These are phyloP conservation scores for Apiotrichum montevideense DNA, from an alignment of 1,284 basidiomycete species.

Conservation along the genomic window DNA sequence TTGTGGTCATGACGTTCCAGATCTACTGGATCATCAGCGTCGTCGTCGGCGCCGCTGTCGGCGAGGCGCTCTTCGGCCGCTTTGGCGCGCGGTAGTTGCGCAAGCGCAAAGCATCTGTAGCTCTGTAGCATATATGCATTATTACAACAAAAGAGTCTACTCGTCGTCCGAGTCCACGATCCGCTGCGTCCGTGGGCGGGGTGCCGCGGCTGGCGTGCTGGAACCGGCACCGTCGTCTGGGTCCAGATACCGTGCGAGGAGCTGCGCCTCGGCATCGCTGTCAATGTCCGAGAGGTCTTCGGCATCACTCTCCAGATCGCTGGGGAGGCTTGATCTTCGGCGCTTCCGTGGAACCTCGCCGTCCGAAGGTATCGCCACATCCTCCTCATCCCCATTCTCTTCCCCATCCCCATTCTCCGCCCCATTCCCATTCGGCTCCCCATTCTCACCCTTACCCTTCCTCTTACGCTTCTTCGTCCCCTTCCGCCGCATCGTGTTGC, in stretches of 20 bases:
- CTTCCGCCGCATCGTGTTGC: slow-evolving; percentile 21
- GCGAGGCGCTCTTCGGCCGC: slow-evolving; percentile 40
- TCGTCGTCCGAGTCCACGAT: slow-evolving; percentile 22
- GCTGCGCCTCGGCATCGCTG: background rate
- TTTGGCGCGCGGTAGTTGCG: slow-evolving; percentile 10
- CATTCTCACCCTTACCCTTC: slow-evolving; percentile 15
- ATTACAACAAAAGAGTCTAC: slow-evolving; percentile 15
- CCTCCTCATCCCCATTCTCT: background rate
- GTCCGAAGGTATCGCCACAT: too few relatives aligned
- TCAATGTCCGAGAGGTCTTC: background rate
- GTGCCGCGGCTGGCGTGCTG: background rate
- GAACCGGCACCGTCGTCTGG: background rate
- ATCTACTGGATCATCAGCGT: slow-evolving; percentile 41
- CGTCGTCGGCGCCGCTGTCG: slow-evolving; percentile 36
- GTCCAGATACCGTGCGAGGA: background rate
- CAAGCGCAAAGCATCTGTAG: background rate
- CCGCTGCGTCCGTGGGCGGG: slow-evolving; percentile 2
- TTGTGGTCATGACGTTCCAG: slow-evolving; percentile 45
- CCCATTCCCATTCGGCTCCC: slow-evolving; percentile 1
- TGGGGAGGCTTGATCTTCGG: too few relatives aligned
- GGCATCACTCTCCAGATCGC: too few relatives aligned
- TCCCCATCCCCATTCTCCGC: background rate
- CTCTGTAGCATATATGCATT: slow-evolving; percentile 7
- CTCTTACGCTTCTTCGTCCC: slow-evolving; percentile 39
- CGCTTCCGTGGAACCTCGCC: too few relatives aligned